Evolutionary conservation across 441 rosid genomes (phyloP).

Genomic region (Capsella rubella): DNA sequence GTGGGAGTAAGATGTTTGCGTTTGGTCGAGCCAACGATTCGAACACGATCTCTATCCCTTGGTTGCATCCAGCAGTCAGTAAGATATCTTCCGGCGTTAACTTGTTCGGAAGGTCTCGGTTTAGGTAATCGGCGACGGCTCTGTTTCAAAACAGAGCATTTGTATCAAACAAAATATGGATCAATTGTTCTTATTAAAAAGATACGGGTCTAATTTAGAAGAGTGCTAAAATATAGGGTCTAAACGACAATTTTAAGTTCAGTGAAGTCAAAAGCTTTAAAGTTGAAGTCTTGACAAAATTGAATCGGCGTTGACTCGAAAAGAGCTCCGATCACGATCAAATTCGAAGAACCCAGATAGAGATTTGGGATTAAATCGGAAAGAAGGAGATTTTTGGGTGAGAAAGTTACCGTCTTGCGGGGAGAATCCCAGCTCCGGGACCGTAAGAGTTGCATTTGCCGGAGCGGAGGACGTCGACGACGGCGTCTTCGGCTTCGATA

Average conservation of each 20-base stretch:
- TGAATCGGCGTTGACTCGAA: not conserved
- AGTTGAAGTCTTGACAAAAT: slow-evolving; percentile 8
- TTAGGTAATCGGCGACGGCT: slow-evolving; percentile 62
- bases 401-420: slow-evolving; percentile 57
- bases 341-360: slow-evolving; percentile 8
- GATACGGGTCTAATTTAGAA: not conserved
- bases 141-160: slow-evolving; percentile 39
- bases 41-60: slow-evolving; percentile 50
- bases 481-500: slow-evolving; percentile 64
- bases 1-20: slow-evolving; percentile 58
- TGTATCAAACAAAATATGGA: not conserved
- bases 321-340: not conserved
- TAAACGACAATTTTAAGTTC: not conserved
- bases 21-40: slow-evolving; percentile 51
- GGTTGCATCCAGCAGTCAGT: slow-evolving; percentile 55
- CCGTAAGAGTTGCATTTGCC: slow-evolving; percentile 57
- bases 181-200: not conserved
- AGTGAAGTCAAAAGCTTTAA: not conserved
- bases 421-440: slow-evolving; percentile 54
- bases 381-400: not conserved
- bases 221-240: not conserved
- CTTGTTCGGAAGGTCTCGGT: slow-evolving; percentile 53
- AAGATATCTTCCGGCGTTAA: slow-evolving; percentile 60
- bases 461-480: slow-evolving; percentile 59
- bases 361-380: not conserved